Evolutionary conservation across 139 green algal species (phyloP).

Genomic region (Raphidocelis subcapitata): DNA sequence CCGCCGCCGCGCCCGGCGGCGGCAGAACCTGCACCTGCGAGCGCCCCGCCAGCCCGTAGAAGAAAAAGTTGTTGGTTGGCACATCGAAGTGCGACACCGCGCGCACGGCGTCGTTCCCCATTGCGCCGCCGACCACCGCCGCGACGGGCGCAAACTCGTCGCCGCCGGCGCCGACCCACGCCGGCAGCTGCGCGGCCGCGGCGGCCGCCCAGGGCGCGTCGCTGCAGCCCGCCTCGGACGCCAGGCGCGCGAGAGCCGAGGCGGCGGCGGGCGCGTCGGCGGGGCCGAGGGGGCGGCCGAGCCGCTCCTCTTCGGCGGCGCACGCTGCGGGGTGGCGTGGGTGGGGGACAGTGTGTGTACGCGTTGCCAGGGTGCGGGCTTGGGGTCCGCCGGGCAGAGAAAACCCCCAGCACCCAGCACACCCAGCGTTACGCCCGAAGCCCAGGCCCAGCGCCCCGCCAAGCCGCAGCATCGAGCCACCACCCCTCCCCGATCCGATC

Average conservation of each 20-base stretch:
- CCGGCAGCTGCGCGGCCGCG: slow-evolving; percentile 16
- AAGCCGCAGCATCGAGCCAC: background rate
- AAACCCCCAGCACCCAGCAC: too few relatives aligned
- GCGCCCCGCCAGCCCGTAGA: slow-evolving; percentile 40
- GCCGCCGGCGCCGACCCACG: background rate
- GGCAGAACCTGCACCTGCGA: background rate
- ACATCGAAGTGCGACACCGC: slow-evolving; percentile 65
- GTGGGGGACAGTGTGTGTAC: background rate
- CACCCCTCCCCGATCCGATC: too few relatives aligned
- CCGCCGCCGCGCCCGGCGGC: background rate
- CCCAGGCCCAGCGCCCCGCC: background rate
- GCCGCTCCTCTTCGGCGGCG: background rate
- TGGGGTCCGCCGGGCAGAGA: background rate
- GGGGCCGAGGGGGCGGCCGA: background rate
- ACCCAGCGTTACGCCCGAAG: too few relatives aligned
- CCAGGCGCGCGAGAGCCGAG: background rate
- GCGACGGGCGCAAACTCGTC: slow-evolving; percentile 63
- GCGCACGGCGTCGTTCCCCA: slow-evolving; percentile 82
- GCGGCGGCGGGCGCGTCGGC: background rate
- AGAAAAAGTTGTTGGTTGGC: slow-evolving; percentile 84
- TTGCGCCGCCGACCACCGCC: slow-evolving; percentile 80
- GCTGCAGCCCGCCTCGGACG: slow-evolving; percentile 60
- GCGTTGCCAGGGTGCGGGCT: background rate
- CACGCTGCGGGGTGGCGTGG: background rate
- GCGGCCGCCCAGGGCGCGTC: slow-evolving; percentile 75